A percentile compares a stretch with the other conserved stretches of the same genome.
phyloP scores from a whole-genome alignment of 495 filamentous ascomycete species.

The Hypoxylon fuscum region DNA sequence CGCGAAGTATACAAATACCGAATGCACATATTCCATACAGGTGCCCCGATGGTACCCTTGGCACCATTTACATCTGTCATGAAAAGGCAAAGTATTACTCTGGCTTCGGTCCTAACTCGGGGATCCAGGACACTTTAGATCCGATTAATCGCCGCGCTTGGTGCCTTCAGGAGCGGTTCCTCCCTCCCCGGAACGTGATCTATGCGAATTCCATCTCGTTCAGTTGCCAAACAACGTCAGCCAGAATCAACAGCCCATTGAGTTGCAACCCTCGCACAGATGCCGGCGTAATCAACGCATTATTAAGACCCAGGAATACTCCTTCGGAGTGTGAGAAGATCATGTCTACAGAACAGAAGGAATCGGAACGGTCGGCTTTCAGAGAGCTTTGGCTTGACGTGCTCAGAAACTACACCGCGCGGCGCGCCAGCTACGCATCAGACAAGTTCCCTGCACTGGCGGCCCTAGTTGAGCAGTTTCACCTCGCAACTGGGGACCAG shows the following conservation, averaged over 20 bases:
- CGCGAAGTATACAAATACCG: neutral
- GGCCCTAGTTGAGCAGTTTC: neutral
- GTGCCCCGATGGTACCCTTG: neutral
- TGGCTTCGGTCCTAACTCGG: too few relatives aligned
- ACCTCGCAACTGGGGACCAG: neutral
- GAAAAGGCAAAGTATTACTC: too few relatives aligned
- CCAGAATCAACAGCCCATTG: neutral
- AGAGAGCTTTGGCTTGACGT: neutral
- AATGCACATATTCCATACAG: neutral
- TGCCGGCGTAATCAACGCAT: too few relatives aligned
- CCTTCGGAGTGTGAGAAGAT: too few relatives aligned
- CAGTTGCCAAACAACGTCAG: neutral
- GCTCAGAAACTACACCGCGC: neutral
- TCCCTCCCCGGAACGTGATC: neutral
- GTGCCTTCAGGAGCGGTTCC: neutral
- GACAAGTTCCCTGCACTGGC: neutral
- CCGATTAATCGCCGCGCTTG: neutral
- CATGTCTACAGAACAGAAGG: neutral
- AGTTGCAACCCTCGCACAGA: too few relatives aligned
- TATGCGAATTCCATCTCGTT: neutral
- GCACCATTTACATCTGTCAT: neutral
- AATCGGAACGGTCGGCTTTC: neutral
- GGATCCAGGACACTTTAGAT: too few relatives aligned
- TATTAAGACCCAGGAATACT: too few relatives aligned
- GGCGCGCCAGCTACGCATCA: neutral